Evolutionary conservation across 768 basidiomycete genomes (phyloP), one percentile per base, ranked within the genome.

Genomic region (Hygrophoropsis aurantiaca): DNA sequence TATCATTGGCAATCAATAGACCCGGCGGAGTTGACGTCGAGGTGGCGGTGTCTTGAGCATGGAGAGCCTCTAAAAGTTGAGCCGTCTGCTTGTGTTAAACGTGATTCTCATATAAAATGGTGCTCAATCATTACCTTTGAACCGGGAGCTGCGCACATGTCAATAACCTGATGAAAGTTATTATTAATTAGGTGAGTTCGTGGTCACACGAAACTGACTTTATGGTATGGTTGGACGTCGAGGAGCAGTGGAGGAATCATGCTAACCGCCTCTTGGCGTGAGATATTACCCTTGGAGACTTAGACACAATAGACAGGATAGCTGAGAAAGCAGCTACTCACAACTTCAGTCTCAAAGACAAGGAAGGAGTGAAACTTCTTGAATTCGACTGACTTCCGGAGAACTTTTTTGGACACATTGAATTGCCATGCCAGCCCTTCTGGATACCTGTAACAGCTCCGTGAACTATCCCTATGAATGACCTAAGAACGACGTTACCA

Each of bases 91-190:
- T 42, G 25, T 39, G 47, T 24, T 47, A 33, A n/a, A 40, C 18
- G 42, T 1, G 37, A 42, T 6, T 33, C 34, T 3, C 13, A 36
- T 40, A 2, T 18, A 11, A 6, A 36, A 18, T 13, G 9, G 27
- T 11, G 30, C 19, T 38, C 3, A 36, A 42, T 25, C 21, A 61
- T 25, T 54, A 89, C 90, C 74, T 99, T 99, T 19, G 94, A 97
- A 5, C 97, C 97, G 0, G 97, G 97, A 2, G 97, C 95, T 15
- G 97, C 97, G 62, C 97, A 99, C 90, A 95, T 93, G 65, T 99
- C 97, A 58, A 98, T 83, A 16, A 91, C 87, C 82, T 89, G 37
- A 47, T 2, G 16, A 15, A 40, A 46, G 47, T n/a, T 30, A 16
- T 37, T 19, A 19, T 39, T 3, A 30, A 19, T 26, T 37, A 10